Evolutionary conservation across 768 basidiomycete species (phyloP), one percentile per base, ranked within the genome.

Genomic region (Amanita fuliginea): DNA sequence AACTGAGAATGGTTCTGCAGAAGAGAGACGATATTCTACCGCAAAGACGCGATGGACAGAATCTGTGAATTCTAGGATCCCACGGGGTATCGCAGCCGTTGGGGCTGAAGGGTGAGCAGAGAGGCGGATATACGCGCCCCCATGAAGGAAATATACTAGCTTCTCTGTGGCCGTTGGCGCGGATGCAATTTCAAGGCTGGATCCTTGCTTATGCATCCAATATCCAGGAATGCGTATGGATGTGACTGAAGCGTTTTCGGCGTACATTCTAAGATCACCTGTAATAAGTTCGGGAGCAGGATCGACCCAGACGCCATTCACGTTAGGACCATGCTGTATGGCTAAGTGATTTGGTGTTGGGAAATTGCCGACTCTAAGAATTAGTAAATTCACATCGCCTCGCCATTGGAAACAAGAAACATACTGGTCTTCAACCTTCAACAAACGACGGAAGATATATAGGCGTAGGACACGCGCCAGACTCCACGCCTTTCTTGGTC

Each of bases 21-120:
- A 64, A 34, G 78, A 76, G 39, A 83, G 73, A 4, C 86, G 80
- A 62, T 91, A 92, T 63, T 89, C 88, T 42, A 86, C 56, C 10
- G 75, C 73, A 57, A 86, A 74, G 4, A 70, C 65, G 36, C 80
- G 75, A 24, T 67, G 60, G n/a, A 79, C 59, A 10, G 66, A 53
- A 36, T 66, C 59, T 35, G 67, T 63, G 33, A 75, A 65, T 51
- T 76, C 58, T 19, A 86, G 58, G 22, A 80, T 59, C 10, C 72
- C 75, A 9, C 63, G 69, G 1, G 70, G 55, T 19, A 83, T 70
- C 28, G 63, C 59, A 1, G 75, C 63, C 0, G 74, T 72, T 33
- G 63, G 50, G 47, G 76, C 74, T 3, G 61, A 61, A n/a, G 82
- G 81, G 54, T 79, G 76, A 2, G 78, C 82, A 7, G 78, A 77